Evolutionary conservation across 805 yeast genomes (phyloP), one percentile per base, ranked within the genome.

Genomic region (Ogataea pignaliae): DNA sequence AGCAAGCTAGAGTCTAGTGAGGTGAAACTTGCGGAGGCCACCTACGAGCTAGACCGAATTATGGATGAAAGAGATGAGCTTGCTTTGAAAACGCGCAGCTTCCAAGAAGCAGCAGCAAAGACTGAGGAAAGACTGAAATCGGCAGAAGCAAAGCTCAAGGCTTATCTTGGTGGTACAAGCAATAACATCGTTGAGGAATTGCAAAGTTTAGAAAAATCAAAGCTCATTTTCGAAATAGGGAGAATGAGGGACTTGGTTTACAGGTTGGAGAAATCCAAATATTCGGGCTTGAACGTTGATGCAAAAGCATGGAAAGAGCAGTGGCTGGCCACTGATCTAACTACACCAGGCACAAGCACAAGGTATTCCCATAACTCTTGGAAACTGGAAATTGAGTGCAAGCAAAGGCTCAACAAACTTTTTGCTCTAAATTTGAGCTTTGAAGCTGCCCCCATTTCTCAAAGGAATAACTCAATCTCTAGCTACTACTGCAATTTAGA

Each of bases 1-100:
- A 51, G 50, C 13, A 60, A 67, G 3, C 55, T 67, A 6, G 57
- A 60, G 33, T 52, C 53, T 0, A 63, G 64, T 14, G 70, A 68
- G 29, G 46, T 48, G 10, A 59, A 55, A 14, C 41, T 68, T 3
- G 38, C 47, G 1, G 52, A 57, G 6, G 41, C 62, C 11, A 39
- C 48, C 18, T 7, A 41, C 38, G 46, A 48, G 51, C n/a, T 70
- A 21, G 45, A 48, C 8, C 52, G 49, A 10, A 42, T 64, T 37
- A 60, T 60, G 21, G 29, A 34, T 1, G 51, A 60, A 15, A 59
- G 60, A 29, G 53, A 50, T 7, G 18, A 28, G n/a, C 40, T 68
- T 10, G 41, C 41, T 4, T 13, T 36, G 0, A 37, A 51, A 6
- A 40, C 64, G 1, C 21, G 46, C 0, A 48, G 43, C 2, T 30